phyloP scores from a whole-genome alignment of 345 rosid species.

The Raphanus sativus region DNA sequence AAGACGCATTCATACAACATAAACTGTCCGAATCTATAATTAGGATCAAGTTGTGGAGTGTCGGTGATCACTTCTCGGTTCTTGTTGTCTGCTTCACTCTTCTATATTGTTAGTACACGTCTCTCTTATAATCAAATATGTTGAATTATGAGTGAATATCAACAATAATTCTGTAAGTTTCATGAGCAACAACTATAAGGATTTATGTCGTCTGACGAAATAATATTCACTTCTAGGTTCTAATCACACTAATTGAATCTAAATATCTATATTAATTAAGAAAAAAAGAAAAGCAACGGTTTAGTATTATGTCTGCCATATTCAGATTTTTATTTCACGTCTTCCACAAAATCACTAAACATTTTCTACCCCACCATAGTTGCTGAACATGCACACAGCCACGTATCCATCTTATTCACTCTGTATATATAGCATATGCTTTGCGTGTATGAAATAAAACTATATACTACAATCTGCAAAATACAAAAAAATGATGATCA shows the following conservation, averaged over 20 bases:
- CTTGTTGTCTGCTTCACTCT: slow-evolving; percentile 29
- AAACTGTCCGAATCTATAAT: slow-evolving; percentile 21
- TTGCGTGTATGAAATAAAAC: slow-evolving; percentile 30
- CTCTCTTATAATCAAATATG: not conserved
- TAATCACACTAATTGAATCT: slow-evolving; percentile 22
- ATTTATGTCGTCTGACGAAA: slow-evolving; percentile 31
- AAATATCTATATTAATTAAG: not conserved
- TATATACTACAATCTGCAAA: slow-evolving; percentile 26
- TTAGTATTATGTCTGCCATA: slow-evolving; percentile 44
- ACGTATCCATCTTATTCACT: slow-evolving; percentile 29
- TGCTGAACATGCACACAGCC: slow-evolving; percentile 37
- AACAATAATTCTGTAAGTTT: slow-evolving; percentile 34
- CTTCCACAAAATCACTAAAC: slow-evolving; percentile 37
- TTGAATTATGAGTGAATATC: slow-evolving; percentile 12
- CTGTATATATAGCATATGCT: slow-evolving; percentile 34
- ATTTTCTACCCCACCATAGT: slow-evolving; percentile 41
- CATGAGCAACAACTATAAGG: slow-evolving; percentile 17
- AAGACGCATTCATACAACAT: slow-evolving; percentile 25
- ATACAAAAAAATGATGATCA: slow-evolving; percentile 42
- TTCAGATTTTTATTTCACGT: slow-evolving; percentile 18
- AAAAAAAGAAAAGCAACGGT: not conserved
- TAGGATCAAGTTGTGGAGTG: slow-evolving; percentile 31
- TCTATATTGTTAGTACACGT: slow-evolving; percentile 6
- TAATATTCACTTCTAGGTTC: slow-evolving; percentile 24
- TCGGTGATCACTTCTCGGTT: slow-evolving; percentile 26